A percentile compares a stretch with the other conserved stretches of the same genome.
phyloP scores from a whole-genome alignment of 78 protist species.

The Dictyostelium capitatum region DNA sequence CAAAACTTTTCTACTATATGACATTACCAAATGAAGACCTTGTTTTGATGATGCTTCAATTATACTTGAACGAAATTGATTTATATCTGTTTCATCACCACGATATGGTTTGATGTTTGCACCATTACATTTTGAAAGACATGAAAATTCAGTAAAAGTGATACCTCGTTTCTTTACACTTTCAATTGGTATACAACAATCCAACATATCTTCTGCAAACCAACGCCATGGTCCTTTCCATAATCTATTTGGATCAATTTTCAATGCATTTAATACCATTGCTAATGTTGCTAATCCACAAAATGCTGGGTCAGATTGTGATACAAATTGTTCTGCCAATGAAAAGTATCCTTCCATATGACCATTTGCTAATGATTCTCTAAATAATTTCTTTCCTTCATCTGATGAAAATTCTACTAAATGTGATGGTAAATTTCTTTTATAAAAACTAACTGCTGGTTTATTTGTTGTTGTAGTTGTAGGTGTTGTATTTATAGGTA shows the following conservation, averaged over 20 bases:
- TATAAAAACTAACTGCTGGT: conserved; percentile 63
- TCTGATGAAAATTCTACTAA: conserved; percentile 75
- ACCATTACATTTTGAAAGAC: conserved; percentile 90
- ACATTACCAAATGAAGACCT: conserved; percentile 53
- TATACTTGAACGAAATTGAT: conserved; percentile 42
- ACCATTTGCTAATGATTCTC: conserved; percentile 75
- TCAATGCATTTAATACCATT: conserved; percentile 92
- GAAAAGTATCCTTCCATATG: conserved; percentile 86
- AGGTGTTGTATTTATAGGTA: background rate
- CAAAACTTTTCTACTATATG: conserved; percentile 79
- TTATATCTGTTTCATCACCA: conserved; percentile 51
- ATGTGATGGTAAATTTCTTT: conserved; percentile 78
- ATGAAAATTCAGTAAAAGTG: conserved; percentile 83
- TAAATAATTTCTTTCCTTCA: conserved; percentile 63
- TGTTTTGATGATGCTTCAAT: background rate
- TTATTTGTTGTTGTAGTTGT: background rate
- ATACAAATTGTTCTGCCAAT: conserved; percentile 84
- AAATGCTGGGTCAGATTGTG: conserved; percentile 89
- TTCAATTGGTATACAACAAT: conserved; percentile 89
- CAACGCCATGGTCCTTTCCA: conserved; percentile 96
- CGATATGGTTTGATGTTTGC: conserved; percentile 52
- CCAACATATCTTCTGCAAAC: conserved; percentile 91
- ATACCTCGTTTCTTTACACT: conserved; percentile 70
- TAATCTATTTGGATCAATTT: conserved; percentile 86
- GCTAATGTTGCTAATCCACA: conserved; percentile 92